Evolutionary conservation across 2,329 filamentous ascomycete genomes (phyloP).

Genomic region (Leptographium galeiforme): DNA sequence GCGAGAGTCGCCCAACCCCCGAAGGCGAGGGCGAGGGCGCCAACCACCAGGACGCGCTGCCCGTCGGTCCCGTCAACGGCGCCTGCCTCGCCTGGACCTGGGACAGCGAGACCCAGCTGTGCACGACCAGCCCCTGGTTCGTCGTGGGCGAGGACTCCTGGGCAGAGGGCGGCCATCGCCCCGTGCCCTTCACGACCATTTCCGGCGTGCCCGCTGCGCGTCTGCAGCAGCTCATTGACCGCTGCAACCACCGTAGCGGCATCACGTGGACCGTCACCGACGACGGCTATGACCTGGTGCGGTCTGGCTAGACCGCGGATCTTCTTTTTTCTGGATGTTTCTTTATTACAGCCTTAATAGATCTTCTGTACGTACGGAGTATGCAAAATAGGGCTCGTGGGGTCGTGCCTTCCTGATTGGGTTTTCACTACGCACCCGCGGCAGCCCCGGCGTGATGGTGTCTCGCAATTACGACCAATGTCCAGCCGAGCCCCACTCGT

Average conservation of each 20-base stretch:
- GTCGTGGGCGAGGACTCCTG: conserved; percentile 24
- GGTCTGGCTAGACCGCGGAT: not conserved
- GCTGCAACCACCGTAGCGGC: conserved; percentile 4
- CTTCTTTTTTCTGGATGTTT: too few relatives aligned
- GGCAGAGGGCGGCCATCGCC: not conserved
- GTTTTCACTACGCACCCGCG: not conserved
- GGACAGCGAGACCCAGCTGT: conserved; percentile 24
- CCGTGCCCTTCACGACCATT: conserved; percentile 11
- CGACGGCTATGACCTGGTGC: conserved; percentile 1
- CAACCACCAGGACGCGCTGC: not conserved
- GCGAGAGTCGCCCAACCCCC: conserved; percentile 11
- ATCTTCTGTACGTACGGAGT: too few relatives aligned
- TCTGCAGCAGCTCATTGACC: conserved; percentile 6
- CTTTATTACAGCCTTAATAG: not conserved
- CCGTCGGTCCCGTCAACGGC: not conserved
- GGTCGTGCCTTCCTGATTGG: too few relatives aligned
- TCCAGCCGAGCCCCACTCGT: not conserved
- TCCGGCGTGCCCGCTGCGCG: conserved; percentile 24
- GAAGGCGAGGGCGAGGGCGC: not conserved
- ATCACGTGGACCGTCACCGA: conserved; percentile 3
- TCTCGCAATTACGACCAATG: not conserved
- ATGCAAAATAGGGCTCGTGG: too few relatives aligned
- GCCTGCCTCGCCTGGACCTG: conserved; percentile 40
- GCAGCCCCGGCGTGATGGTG: not conserved
- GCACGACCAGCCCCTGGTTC: conserved; percentile 35